Conservation (phyloP, 208 protist genomes). For the Crithidia bombi region DNA sequence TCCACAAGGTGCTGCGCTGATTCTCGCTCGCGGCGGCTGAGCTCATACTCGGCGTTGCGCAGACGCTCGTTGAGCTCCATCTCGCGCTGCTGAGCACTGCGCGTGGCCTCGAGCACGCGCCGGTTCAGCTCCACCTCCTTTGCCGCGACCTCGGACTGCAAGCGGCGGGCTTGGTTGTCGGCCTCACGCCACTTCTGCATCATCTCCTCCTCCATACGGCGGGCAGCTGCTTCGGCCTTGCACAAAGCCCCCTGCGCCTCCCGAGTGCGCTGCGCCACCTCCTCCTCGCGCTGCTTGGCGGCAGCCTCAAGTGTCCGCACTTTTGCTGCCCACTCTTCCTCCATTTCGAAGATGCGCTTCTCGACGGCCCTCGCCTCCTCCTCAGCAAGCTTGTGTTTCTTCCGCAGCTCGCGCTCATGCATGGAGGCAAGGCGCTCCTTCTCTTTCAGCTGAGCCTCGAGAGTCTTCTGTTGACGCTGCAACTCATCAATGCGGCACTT, state of each 20-base stretch:
- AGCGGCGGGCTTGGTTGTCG: slow-evolving; percentile 43
- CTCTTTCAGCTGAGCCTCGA: slow-evolving; percentile 53
- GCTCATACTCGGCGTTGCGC: slow-evolving; percentile 46
- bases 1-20: slow-evolving; percentile 42
- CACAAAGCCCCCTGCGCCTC: slow-evolving; percentile 51
- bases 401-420: slow-evolving; percentile 54
- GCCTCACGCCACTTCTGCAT: slow-evolving; percentile 50
- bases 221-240: slow-evolving; percentile 46
- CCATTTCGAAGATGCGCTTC: slow-evolving; percentile 34
- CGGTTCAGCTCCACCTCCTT: slow-evolving; percentile 63
- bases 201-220: slow-evolving; percentile 52
- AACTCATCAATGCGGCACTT: slow-evolving; percentile 61
- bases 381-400: slow-evolving; percentile 40
- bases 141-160: slow-evolving; percentile 54
- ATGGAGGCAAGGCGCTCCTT: slow-evolving; percentile 43
- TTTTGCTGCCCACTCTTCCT: slow-evolving; percentile 58
- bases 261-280: slow-evolving; percentile 38
- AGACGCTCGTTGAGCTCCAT: slow-evolving; percentile 48
- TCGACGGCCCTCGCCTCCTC: slow-evolving; percentile 49
- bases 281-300: slow-evolving; percentile 45
- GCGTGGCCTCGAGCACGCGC: slow-evolving; percentile 54
- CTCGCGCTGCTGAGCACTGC: slow-evolving; percentile 43
- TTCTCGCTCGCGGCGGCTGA: slow-evolving; percentile 51
- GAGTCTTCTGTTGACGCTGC: slow-evolving; percentile 48
- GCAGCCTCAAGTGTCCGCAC: slow-evolving; percentile 49